phyloP scores from a whole-genome alignment of 495 filamentous ascomycete species.

The Neurospora sp. region DNA sequence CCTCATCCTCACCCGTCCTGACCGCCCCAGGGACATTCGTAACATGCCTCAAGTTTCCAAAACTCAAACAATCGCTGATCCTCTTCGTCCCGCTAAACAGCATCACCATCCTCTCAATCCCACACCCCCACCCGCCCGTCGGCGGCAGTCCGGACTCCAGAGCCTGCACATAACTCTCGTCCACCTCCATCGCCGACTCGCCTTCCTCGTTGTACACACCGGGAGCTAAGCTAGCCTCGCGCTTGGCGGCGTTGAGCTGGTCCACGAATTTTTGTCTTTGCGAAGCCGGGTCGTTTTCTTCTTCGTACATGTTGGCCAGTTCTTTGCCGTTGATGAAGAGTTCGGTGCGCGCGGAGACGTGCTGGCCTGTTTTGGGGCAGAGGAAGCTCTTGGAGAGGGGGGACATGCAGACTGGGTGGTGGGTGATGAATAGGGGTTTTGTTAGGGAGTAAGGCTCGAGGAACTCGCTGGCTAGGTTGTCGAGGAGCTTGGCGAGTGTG shows the following conservation, averaged over 20 bases:
- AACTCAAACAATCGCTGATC: conserved; percentile 76
- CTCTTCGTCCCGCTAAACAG: conserved; percentile 62
- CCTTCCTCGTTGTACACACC: not conserved
- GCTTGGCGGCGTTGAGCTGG: conserved; percentile 29
- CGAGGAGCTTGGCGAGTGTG: conserved; percentile 72
- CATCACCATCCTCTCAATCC: conserved; percentile 85
- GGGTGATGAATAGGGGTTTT: conserved; percentile 75
- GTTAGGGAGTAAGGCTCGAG: conserved; percentile 59
- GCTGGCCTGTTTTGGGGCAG: conserved; percentile 51
- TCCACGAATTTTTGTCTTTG: conserved; percentile 71
- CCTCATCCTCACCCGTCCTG: not conserved
- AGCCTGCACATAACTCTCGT: conserved; percentile 75
- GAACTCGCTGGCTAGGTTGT: conserved; percentile 65
- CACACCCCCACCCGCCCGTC: conserved; percentile 94
- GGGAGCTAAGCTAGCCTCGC: conserved; percentile 12
- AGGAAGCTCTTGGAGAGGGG: conserved; percentile 82
- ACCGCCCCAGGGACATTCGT: not conserved
- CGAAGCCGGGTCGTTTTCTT: conserved; percentile 87
- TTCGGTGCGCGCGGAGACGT: conserved; percentile 68
- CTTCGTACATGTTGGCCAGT: conserved; percentile 91
- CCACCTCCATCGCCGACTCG: conserved; percentile 37
- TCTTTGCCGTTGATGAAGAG: conserved; percentile 76
- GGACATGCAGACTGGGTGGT: conserved; percentile 85
- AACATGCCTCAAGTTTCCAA: conserved; percentile 75
- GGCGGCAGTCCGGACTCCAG: conserved; percentile 83